Evolutionary conservation across 1,284 basidiomycete species (phyloP), one percentile per base, ranked within the genome.

Genomic region (Crocinoboletus sp.): DNA sequence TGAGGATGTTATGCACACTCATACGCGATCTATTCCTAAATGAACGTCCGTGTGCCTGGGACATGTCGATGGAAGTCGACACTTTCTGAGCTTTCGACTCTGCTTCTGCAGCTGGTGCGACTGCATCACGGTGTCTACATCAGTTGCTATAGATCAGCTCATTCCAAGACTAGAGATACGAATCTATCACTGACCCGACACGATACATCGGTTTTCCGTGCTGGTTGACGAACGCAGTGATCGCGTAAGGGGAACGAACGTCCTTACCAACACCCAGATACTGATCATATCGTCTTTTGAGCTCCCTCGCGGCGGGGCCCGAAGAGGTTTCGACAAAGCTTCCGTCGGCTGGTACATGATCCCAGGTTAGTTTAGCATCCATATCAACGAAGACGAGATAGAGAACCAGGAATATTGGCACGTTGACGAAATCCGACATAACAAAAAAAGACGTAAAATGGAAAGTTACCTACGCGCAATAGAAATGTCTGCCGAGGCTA

Each of bases 241-340:
- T 85, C 33, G 78, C 79, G 58, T 82, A 89, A 3, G 86, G 86
- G 9, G 85, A 88, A 28, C 82, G 80, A 13, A 81, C 69, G 48
- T 78, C 70, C 59, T 76, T 74, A 32, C 77, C 74, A 27, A 88
- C 84, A 13, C 84, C 82, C 30, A 78, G 62, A 33, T 74, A 63
- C 45, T 80, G 75, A 60, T 90, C 87, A 56, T 83, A 87, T 20
- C 76, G 70, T 54, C 74, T 74, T 70, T 89, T 89, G 43, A 90
- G 69, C 55, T 85, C 83, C 33, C 78, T 75, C 12, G 85, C 85
- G 19, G 81, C 84, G 20, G 73, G 69, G 7, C 80, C 84, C 43
- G 82, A 86, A 6, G 84, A 77, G 2, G 84, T 89, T 59, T 90
- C 87, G 24, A 89, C 77, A 59, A 83, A 90, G 40, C 72, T 83